Evolutionary conservation across 2,329 filamentous ascomycete species (phyloP).

Genomic region (Botryosphaeria dothidea): DNA sequence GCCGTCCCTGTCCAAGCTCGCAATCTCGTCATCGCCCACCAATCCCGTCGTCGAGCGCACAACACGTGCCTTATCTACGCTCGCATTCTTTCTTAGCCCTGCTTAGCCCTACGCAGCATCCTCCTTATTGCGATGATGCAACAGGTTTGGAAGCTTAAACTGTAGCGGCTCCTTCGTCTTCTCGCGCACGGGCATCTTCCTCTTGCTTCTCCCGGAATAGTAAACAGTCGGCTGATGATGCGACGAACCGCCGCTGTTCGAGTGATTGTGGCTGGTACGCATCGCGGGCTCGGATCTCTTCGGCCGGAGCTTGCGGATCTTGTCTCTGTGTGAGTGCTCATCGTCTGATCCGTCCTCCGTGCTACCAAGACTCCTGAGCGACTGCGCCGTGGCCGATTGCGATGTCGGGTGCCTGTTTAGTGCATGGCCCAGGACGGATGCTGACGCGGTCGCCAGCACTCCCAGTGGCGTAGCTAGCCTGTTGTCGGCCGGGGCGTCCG

Average conservation of each 20-base stretch:
- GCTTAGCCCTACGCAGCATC: constrained; percentile 3
- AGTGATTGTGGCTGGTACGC: constrained; percentile 16
- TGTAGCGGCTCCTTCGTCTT: constrained; percentile 42
- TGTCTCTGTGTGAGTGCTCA: constrained; percentile 42
- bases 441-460: constrained; percentile 14
- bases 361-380: constrained; percentile 37
- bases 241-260: background rate
- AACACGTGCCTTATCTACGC: background rate
- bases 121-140: constrained; percentile 17
- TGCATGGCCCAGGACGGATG: constrained; percentile 12
- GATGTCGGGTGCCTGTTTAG: constrained; percentile 1
- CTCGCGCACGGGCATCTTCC: constrained; percentile 42
- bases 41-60: background rate
- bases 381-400: constrained; percentile 8
- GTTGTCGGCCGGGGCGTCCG: background rate
- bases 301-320: constrained; percentile 41
- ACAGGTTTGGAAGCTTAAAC: constrained; percentile 36
- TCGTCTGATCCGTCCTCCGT: constrained; percentile 20
- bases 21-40: background rate
- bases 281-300: constrained; percentile 35
- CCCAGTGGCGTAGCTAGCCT: constrained; percentile 10
- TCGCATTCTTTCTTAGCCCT: background rate
- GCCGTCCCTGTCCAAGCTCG: background rate
- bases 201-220: constrained; percentile 42
- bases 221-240: constrained; percentile 33